phyloP scores from a whole-genome alignment of 2,329 filamentous ascomycete species.

The Nemania serpens region DNA sequence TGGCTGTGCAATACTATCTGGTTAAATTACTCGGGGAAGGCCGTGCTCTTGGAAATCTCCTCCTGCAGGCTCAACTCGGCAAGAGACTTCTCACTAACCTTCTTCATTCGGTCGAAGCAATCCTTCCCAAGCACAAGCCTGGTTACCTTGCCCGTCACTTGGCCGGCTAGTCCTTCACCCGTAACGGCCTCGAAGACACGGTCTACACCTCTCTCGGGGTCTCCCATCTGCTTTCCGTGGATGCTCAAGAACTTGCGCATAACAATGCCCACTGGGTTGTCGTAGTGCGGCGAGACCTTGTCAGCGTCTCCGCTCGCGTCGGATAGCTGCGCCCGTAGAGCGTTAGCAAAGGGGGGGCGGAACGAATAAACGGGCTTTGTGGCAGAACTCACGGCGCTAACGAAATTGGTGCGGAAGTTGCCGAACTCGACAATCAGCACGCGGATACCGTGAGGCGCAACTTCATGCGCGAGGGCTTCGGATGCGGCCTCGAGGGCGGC shows the following conservation, averaged over 20 bases:
- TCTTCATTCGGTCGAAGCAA: constrained; percentile 26
- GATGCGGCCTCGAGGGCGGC: constrained; percentile 48
- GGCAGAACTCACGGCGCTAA: constrained; percentile 23
- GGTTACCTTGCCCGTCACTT: constrained; percentile 39
- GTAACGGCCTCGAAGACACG: constrained; percentile 45
- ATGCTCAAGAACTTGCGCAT: constrained; percentile 25
- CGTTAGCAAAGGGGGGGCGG: neutral
- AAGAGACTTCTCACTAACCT: constrained; percentile 23
- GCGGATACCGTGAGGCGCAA: constrained; percentile 43
- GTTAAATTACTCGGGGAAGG: neutral
- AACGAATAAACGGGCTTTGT: neutral
- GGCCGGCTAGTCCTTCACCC: constrained; percentile 36
- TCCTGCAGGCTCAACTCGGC: constrained; percentile 24
- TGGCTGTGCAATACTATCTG: too few relatives aligned
- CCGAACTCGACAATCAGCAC: constrained; percentile 50
- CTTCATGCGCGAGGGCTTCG: constrained; percentile 44
- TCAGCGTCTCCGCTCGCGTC: constrained; percentile 7
- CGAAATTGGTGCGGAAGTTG: constrained; percentile 48
- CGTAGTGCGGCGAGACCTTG: constrained; percentile 16
- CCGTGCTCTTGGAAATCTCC: constrained; percentile 10
- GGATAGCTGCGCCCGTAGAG: constrained; percentile 2
- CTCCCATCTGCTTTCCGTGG: constrained; percentile 37
- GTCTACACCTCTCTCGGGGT: constrained; percentile 43
- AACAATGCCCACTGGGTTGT: constrained; percentile 23
- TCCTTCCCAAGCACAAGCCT: constrained; percentile 46